phyloP scores from a whole-genome alignment of 1,139 yeast genomes.

The Blastobotrys serpentis region DNA sequence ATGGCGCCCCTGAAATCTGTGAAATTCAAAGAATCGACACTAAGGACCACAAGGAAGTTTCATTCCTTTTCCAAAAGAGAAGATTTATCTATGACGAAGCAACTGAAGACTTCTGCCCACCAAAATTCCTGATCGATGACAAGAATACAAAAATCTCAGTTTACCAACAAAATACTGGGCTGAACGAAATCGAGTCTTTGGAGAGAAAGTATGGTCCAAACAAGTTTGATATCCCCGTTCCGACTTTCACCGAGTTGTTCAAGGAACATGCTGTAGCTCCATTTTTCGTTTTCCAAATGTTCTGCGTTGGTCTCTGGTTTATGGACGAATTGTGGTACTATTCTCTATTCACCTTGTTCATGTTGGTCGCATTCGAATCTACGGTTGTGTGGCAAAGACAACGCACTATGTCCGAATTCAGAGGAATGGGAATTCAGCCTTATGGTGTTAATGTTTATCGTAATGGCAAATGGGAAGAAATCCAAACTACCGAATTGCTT shows the following conservation, averaged over 20 bases:
- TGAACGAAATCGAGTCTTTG: conserved; percentile 49
- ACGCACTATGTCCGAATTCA: conserved; percentile 88
- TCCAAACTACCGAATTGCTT: conserved; percentile 71
- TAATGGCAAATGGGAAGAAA: conserved; percentile 63
- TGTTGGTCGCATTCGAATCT: conserved; percentile 90
- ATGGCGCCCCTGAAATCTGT: conserved; percentile 83
- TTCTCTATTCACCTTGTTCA: conserved; percentile 84
- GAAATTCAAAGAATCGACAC: conserved; percentile 56
- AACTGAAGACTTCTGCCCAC: conserved; percentile 66
- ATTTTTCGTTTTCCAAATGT: conserved; percentile 91
- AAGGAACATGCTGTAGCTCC: conserved; percentile 99
- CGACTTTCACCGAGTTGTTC: conserved; percentile 84
- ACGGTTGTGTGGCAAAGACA: conserved; percentile 93
- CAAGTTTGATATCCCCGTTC: conserved; percentile 91
- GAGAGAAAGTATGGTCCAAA: conserved; percentile 75
- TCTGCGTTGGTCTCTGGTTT: conserved; percentile 94
- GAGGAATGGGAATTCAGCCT: conserved; percentile 97
- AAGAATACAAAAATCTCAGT: conserved; percentile 52
- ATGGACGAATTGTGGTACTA: conserved; percentile 98
- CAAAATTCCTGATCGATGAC: conserved; percentile 71
- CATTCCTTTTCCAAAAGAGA: conserved; percentile 89
- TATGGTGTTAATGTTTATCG: conserved; percentile 74
- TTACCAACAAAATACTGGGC: conserved; percentile 64
- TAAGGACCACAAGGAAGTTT: conserved; percentile 60
- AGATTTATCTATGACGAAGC: conserved; percentile 70